phyloP scores from a whole-genome alignment of 306 rosid genomes.

The Corylus americana region DNA sequence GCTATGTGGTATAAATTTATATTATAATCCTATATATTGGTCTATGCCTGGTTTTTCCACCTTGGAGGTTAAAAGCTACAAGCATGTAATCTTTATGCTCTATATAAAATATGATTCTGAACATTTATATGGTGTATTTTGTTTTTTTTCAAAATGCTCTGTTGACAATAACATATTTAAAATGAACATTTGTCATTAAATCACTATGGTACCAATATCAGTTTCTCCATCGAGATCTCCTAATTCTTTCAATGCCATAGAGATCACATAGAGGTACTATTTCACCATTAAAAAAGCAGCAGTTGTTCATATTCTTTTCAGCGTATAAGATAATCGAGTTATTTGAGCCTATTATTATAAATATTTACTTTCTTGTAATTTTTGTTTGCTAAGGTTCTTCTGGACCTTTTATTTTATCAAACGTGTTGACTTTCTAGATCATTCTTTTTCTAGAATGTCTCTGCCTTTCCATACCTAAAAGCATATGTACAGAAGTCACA shows the following conservation, averaged over 20 bases:
- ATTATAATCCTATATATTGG: no score
- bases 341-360: neutral
- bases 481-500: neutral
- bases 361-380: neutral
- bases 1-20: no score
- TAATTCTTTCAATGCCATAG: neutral
- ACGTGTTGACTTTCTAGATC: neutral
- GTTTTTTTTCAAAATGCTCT: neutral
- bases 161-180: neutral
- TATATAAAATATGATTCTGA: no score
- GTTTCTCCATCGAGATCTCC: neutral
- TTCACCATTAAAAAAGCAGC: no score
- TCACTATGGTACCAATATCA: no score
- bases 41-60: no score
- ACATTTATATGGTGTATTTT: neutral
- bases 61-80: no score
- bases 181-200: neutral
- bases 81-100: no score
- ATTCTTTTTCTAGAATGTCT: no score
- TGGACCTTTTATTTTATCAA: neutral
- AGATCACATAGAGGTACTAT: no score
- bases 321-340: neutral
- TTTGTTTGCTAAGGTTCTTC: neutral
- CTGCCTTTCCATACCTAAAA: neutral
- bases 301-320: neutral